These are phyloP conservation scores for Psophocarpus tetragonolobus DNA, from an alignment of 306 rosid species.

Conservation along the genomic window DNA sequence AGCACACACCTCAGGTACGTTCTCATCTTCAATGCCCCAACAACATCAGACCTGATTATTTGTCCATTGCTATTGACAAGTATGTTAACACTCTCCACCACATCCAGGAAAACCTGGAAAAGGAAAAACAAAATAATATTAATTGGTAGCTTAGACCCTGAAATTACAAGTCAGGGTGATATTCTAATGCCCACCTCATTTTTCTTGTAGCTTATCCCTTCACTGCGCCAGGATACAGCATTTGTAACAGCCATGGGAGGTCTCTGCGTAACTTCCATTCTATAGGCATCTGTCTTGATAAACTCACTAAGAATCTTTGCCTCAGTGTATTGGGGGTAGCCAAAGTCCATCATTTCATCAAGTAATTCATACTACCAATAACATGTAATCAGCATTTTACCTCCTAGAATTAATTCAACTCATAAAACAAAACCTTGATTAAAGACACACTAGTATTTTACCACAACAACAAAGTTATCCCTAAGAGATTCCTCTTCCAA, in stretches of 20 bases:
- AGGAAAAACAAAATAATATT: conserved; percentile 23
- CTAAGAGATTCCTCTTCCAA: conserved; percentile 95
- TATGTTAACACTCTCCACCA: conserved; percentile 98
- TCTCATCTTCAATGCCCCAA: conserved; percentile 99
- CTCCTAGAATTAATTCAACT: background rate
- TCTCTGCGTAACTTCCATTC: conserved; percentile 95
- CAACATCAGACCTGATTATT: conserved; percentile 96
- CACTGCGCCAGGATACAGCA: conserved; percentile 99
- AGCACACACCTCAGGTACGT: conserved; percentile 90
- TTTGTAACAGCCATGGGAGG: conserved; percentile 99
- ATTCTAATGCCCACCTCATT: conserved; percentile 63
- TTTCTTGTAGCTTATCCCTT: conserved; percentile 93
- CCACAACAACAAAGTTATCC: conserved; percentile 99
- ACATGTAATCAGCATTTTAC: conserved; percentile 1
- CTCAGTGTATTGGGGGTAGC: conserved; percentile 95
- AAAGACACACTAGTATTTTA: conserved; percentile 34
- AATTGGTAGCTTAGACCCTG: conserved; percentile 24
- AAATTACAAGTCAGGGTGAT: background rate
- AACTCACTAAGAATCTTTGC: conserved; percentile 96
- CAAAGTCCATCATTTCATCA: conserved; percentile 98
- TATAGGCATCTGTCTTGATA: conserved; percentile 98
- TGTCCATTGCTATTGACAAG: conserved; percentile 99
- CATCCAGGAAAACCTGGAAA: conserved; percentile 95
- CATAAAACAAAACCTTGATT: background rate
- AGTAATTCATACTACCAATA: conserved; percentile 82